Evolutionary conservation across 345 rosid genomes (phyloP).

Genomic region (Linum trigynum): DNA sequence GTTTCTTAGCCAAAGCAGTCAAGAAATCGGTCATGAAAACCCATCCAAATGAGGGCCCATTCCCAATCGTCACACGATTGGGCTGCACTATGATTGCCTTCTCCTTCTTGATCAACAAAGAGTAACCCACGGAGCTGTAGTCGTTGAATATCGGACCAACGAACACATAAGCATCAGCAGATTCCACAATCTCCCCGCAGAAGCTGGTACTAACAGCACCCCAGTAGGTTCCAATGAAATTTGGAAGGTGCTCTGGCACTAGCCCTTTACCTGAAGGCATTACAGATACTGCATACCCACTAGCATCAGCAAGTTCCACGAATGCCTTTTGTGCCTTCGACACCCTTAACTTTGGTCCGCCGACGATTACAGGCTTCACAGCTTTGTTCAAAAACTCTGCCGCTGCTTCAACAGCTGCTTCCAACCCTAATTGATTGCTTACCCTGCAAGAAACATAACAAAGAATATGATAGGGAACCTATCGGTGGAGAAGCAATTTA

Average conservation of each 20-base stretch:
- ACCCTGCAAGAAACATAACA: slow-evolving; percentile 29
- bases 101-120: slow-evolving; percentile 59
- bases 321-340: slow-evolving; percentile 48
- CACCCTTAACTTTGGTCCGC: slow-evolving; percentile 58
- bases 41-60: slow-evolving; percentile 70
- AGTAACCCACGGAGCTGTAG: slow-evolving; percentile 69
- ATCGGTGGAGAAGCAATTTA: no score
- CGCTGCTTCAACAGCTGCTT: slow-evolving; percentile 67
- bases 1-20: slow-evolving; percentile 48
- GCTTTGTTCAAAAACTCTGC: slow-evolving; percentile 57
- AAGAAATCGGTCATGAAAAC: slow-evolving; percentile 67
- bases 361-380: slow-evolving; percentile 63
- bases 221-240: slow-evolving; percentile 73
- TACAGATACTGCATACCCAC: slow-evolving; percentile 47
- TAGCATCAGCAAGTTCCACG: slow-evolving; percentile 39
- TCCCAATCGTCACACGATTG: slow-evolving; percentile 54
- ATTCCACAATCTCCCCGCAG: slow-evolving; percentile 63
- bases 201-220: slow-evolving; percentile 65
- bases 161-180: slow-evolving; percentile 66
- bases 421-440: slow-evolving; percentile 57
- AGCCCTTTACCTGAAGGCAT: slow-evolving; percentile 71
- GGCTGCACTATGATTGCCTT: slow-evolving; percentile 49
- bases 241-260: slow-evolving; percentile 50
- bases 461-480: no score
- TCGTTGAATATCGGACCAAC: slow-evolving; percentile 71